Evolutionary conservation across 768 basidiomycete species (phyloP), one percentile per base, ranked within the genome.

Genomic region (Suillus hirtellus): DNA sequence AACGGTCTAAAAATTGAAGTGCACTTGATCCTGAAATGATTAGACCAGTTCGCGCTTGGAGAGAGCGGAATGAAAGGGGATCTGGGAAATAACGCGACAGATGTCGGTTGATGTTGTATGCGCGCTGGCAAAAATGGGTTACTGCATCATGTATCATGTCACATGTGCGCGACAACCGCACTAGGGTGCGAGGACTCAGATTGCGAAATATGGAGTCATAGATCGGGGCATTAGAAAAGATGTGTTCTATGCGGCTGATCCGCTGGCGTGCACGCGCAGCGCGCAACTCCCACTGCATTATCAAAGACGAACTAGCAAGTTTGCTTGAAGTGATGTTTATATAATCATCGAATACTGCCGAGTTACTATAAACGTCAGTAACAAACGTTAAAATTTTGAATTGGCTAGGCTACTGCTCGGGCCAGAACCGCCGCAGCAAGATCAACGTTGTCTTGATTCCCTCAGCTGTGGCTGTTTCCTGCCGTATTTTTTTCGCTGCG

Each of bases 21-120:
- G 83, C 84, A 34, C 72, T 75, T 0, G 85, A 85, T 11, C 85
- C 85, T 3, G 85, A 86, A 21, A 87, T 79, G 27, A 86, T 66
- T 0, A 79, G 77, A 44, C 76, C 79, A 0, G 81, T 83, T 17
- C 61, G 66, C 0, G 75, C 77, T 67, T 83, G 84, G 3, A 84
- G 71, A 4, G 65, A 68, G 17, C 84, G 77, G 62, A 85, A 86
- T 4, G 69, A 68, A n/a, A 71, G n/a, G 6, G 76, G 75, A 27
- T 75, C 63, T 4, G 64, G 46, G 65, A 84, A 81, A 60, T 74
- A 82, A 8, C 71, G 70, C 6, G 65, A 68, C n/a, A 82, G 72
- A 52, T 75, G 75, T 24, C 61, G 66, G 61, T 79, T 73, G 64
- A 81, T 66, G 63, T 76, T 75, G 72, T 70, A 79, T 0, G 76